Evolutionary conservation across 108 stramenopile species (phyloP).

Genomic region (Aurantiochytrium sp.): DNA sequence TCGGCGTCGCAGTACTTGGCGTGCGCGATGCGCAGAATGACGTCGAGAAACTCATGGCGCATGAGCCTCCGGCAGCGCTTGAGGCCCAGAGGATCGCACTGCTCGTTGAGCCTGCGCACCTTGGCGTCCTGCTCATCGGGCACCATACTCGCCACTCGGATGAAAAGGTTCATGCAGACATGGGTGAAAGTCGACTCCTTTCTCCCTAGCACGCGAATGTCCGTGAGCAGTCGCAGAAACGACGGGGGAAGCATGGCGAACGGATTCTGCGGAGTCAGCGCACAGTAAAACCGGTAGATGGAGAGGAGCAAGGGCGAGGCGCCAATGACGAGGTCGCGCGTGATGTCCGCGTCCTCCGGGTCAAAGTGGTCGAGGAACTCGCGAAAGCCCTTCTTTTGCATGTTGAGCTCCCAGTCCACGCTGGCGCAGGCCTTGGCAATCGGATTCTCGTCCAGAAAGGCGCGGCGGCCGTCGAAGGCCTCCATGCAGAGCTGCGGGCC

Average conservation of each 20-base stretch:
- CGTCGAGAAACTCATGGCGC: slow-evolving; percentile 46
- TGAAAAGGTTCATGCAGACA: not conserved
- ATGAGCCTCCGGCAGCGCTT: slow-evolving; percentile 46
- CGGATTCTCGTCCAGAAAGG: slow-evolving; percentile 16
- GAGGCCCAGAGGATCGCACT: slow-evolving; percentile 29
- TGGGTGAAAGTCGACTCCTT: not conserved
- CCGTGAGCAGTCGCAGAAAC: not conserved
- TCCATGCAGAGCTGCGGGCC: not conserved
- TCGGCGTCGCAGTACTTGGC: slow-evolving; percentile 24
- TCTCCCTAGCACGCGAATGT: not conserved
- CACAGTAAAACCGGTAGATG: not conserved
- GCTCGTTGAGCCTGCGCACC: not conserved
- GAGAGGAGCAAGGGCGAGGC: not conserved
- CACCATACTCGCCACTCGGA: not conserved
- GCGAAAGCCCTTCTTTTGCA: not conserved
- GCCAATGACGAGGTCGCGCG: not conserved
- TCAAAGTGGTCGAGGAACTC: slow-evolving; percentile 10
- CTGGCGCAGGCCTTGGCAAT: not conserved
- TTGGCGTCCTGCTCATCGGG: not conserved
- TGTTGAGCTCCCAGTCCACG: not conserved
- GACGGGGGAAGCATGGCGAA: not conserved
- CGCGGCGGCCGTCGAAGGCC: not conserved
- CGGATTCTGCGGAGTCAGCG: not conserved
- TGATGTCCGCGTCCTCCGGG: not conserved
- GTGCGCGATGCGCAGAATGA: slow-evolving; percentile 39